These are phyloP conservation scores for Camellia granthamiana DNA, from an alignment of 148 eudicot species.

Conservation along the genomic window DNA sequence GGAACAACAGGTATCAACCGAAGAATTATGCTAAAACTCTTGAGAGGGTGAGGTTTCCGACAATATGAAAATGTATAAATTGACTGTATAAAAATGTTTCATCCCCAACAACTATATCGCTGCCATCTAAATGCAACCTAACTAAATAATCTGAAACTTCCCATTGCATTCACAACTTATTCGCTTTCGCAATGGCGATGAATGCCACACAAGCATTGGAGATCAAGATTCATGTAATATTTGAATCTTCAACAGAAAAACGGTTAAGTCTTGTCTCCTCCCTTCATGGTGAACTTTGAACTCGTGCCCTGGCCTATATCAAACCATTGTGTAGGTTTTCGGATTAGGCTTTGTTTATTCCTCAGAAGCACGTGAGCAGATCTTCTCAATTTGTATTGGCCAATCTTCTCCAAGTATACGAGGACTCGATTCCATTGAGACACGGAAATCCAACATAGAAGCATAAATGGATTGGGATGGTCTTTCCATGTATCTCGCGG, in stretches of 20 bases:
- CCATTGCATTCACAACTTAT: constrained; percentile 11
- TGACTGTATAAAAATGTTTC: constrained; percentile 7
- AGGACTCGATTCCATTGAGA: constrained; percentile 47
- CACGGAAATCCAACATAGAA: constrained; percentile 43
- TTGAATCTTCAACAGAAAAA: constrained; percentile 4
- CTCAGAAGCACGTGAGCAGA: constrained; percentile 26
- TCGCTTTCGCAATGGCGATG: constrained; percentile 3
- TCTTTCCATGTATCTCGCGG: constrained; percentile 23
- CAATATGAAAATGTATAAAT: background rate
- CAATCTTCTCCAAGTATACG: constrained; percentile 45
- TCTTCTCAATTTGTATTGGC: constrained; percentile 44
- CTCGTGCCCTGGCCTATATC: background rate
- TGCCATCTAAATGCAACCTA: constrained; percentile 7
- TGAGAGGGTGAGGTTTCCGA: constrained; percentile 3
- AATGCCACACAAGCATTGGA: constrained; percentile 2
- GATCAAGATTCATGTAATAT: background rate
- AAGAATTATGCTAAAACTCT: constrained; percentile 15
- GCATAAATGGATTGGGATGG: constrained; percentile 3
- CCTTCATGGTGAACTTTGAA: background rate
- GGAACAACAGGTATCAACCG: constrained; percentile 13
- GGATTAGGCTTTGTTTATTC: constrained; percentile 1
- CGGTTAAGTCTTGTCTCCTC: background rate
- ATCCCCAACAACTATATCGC: constrained; percentile 8
- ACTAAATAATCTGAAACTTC: constrained; percentile 8
- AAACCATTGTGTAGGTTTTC: background rate